phyloP scores from a whole-genome alignment of 768 basidiomycete species.

The Albatrellus ellisii region DNA sequence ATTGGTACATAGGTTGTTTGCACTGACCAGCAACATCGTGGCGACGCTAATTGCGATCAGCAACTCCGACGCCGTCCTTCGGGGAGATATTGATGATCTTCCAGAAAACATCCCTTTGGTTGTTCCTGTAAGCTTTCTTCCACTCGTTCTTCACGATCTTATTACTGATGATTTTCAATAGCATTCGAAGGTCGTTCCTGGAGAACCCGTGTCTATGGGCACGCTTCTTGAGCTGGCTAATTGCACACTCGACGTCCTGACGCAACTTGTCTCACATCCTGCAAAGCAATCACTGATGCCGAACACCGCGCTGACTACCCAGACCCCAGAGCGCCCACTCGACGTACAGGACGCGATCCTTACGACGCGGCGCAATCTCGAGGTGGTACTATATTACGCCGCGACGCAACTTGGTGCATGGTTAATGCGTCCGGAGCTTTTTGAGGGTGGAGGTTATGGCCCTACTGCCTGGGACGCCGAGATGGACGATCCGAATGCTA shows the following conservation, averaged over 20 bases:
- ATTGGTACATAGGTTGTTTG: conserved; percentile 59
- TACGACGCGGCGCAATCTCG: conserved; percentile 49
- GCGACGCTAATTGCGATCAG: conserved; percentile 60
- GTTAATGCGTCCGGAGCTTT: conserved; percentile 57
- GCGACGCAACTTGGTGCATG: conserved; percentile 72
- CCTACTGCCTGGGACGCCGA: conserved; percentile 24
- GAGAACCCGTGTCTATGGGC: conserved; percentile 75
- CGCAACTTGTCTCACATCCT: conserved; percentile 50
- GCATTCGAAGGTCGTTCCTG: conserved; percentile 78
- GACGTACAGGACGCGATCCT: conserved; percentile 43
- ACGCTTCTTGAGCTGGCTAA: conserved; percentile 81
- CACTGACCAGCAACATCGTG: conserved; percentile 55
- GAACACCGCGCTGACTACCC: conserved; percentile 12
- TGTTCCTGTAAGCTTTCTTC: conserved; percentile 46
- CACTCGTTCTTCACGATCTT: not conserved
- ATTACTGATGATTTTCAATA: conserved; percentile 18
- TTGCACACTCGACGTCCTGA: conserved; percentile 60
- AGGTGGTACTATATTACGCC: conserved; percentile 55
- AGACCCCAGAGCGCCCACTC: conserved; percentile 28
- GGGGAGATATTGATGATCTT: conserved; percentile 60
- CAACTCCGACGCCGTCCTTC: conserved; percentile 52
- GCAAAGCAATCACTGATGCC: conserved; percentile 39
- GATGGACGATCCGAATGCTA: conserved; percentile 26
- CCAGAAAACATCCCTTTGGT: conserved; percentile 52
- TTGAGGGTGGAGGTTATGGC: conserved; percentile 9